Conservation (phyloP, 164 flowering plant species). For the Vitis vinifera region DNA sequence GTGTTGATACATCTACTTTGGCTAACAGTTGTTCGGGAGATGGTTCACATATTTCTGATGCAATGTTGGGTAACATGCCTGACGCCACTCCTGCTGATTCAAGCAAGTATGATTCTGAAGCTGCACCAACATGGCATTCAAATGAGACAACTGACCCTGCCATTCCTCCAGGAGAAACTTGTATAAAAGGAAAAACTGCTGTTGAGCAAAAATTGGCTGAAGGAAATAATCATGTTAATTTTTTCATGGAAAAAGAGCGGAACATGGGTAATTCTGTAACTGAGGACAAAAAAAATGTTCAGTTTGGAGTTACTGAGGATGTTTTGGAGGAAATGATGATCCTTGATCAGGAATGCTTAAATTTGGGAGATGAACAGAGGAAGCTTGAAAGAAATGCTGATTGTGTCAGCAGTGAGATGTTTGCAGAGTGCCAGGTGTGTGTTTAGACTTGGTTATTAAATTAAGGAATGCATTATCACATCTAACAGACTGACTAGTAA, state of each 20-base stretch:
- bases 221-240: conserved; percentile 15
- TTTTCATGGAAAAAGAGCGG: conserved; percentile 17
- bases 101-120: conserved; percentile 11
- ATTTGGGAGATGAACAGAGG: conserved; percentile 75
- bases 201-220: conserved; percentile 14
- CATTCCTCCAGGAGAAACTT: conserved; percentile 10
- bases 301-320: conserved; percentile 32
- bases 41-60: conserved; percentile 21
- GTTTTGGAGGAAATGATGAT: conserved; percentile 57
- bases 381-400: conserved; percentile 93
- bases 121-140: conserved; percentile 13
- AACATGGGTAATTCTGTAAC: conserved; percentile 9
- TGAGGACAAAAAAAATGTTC: conserved; percentile 22
- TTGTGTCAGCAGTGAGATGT: conserved; percentile 92
- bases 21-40: conserved; percentile 2
- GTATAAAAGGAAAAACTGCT: conserved; percentile 8
- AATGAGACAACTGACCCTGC: conserved; percentile 14
- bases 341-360: conserved; percentile 48
- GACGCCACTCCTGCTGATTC: conserved; percentile 22
- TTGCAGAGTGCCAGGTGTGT: conserved; percentile 91
- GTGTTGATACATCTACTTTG: conserved; percentile 4
- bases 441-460: background rate
- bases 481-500: background rate
- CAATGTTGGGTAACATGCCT: conserved; percentile 10
- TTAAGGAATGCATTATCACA: background rate